These are phyloP conservation scores for Bruguiera gymnorhiza DNA, from an alignment of 345 rosid genomes.

Conservation along the genomic window DNA sequence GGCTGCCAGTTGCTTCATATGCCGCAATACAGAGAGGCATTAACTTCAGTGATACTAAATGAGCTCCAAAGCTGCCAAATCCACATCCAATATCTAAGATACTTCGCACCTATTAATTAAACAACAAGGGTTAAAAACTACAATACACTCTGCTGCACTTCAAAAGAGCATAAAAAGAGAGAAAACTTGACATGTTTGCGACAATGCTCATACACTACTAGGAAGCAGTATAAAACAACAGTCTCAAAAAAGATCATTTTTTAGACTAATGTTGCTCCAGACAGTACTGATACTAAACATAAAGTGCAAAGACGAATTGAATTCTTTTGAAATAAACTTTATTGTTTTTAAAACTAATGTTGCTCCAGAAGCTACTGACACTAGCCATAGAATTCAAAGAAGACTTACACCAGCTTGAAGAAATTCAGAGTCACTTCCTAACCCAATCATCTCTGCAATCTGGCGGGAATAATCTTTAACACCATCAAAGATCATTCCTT, in stretches of 20 bases:
- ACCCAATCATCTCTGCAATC: slow-evolving; percentile 93
- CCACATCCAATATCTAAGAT: slow-evolving; percentile 97
- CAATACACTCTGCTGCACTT: too few relatives aligned
- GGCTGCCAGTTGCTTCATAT: slow-evolving; percentile 95
- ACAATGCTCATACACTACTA: not conserved
- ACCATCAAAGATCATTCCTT: slow-evolving; percentile 85
- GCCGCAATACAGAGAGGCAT: slow-evolving; percentile 88
- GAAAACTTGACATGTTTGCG: not conserved
- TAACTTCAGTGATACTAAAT: slow-evolving; percentile 69
- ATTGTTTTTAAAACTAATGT: not conserved
- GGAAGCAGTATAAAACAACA: not conserved
- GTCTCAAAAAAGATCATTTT: too few relatives aligned
- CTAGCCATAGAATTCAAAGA: slow-evolving; percentile 13
- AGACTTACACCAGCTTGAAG: slow-evolving; percentile 87
- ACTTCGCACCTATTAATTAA: slow-evolving; percentile 51
- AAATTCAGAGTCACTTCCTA: slow-evolving; percentile 86
- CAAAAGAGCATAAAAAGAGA: not conserved
- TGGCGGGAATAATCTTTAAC: slow-evolving; percentile 95
- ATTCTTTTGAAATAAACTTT: not conserved
- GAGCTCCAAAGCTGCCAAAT: slow-evolving; percentile 97
- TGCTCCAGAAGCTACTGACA: not conserved
- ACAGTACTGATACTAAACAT: too few relatives aligned
- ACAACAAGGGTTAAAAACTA: slow-evolving; percentile 3
- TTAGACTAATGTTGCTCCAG: too few relatives aligned
- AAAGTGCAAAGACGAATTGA: too few relatives aligned